Conservation (phyloP, 2,329 filamentous ascomycete species). For the Aspergillus clavatus region DNA sequence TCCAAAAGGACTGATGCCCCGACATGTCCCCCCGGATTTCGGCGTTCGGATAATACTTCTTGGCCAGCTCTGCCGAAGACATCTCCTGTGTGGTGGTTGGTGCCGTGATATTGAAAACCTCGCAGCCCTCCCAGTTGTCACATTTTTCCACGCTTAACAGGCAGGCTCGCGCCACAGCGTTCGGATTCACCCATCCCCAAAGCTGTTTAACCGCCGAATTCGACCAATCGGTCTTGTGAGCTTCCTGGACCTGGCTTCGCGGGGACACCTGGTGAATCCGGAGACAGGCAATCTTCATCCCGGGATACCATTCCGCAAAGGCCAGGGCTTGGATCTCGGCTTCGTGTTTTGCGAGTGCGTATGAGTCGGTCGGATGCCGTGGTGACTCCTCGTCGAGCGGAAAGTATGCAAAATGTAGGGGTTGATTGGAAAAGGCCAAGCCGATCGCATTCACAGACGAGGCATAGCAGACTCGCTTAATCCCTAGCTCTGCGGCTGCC, state of each 20-base stretch:
- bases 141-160: constrained; percentile 30
- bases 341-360: constrained; percentile 36
- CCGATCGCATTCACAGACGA: constrained; percentile 38
- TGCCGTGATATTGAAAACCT: constrained; percentile 35
- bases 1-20: constrained; percentile 21
- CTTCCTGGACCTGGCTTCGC: constrained; percentile 25
- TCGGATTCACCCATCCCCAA: constrained; percentile 35
- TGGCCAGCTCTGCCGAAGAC: constrained; percentile 19
- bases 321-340: constrained; percentile 31
- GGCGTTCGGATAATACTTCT: constrained; percentile 22
- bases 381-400: constrained; percentile 36
- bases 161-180: constrained; percentile 34
- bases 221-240: constrained; percentile 33
- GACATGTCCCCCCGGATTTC: constrained; percentile 21
- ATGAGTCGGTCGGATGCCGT: constrained; percentile 31
- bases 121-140: constrained; percentile 28
- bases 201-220: constrained; percentile 32
- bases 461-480: constrained; percentile 35
- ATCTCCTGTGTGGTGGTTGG: constrained; percentile 26
- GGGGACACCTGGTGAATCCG: constrained; percentile 36
- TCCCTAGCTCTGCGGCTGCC: constrained; percentile 32
- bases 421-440: constrained; percentile 34
- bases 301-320: constrained; percentile 36
- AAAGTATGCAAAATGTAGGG: constrained; percentile 34
- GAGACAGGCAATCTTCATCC: constrained; percentile 36